A percentile compares a stretch with the other conserved stretches of the same genome.
Conservation (phyloP, 208 protist species). For the Trypanosoma rangeli region DNA sequence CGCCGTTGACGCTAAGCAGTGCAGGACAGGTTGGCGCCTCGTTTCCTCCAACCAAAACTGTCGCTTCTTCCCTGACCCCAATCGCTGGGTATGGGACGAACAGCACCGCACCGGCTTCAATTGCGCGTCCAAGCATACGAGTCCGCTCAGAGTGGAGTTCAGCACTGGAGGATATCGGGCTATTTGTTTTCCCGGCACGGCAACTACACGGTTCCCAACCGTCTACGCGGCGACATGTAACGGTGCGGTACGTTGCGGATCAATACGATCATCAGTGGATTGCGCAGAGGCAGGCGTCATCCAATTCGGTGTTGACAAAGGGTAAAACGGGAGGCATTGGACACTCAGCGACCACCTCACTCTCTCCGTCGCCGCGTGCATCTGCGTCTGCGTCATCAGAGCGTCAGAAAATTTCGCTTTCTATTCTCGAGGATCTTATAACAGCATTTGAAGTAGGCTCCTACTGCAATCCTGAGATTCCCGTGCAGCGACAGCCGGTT, state of each 20-base stretch:
- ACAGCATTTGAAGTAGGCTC: conserved; percentile 61
- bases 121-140: conserved; percentile 54
- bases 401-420: conserved; percentile 20
- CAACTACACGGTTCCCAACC: conserved; percentile 30
- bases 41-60: conserved; percentile 3
- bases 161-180: conserved; percentile 33
- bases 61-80: neutral
- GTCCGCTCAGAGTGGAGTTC: conserved; percentile 48
- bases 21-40: neutral
- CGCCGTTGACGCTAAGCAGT: neutral
- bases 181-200: conserved; percentile 35
- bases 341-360: conserved; percentile 10
- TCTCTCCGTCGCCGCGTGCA: conserved; percentile 17
- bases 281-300: conserved; percentile 30
- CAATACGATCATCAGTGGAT: conserved; percentile 65
- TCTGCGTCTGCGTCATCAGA: neutral
- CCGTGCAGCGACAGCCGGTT: conserved; percentile 41
- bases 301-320: conserved; percentile 24
- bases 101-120: conserved; percentile 47
- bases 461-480: conserved; percentile 42
- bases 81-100: conserved; percentile 19
- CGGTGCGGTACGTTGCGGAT: conserved; percentile 58
- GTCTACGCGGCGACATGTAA: conserved; percentile 14
- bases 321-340: conserved; percentile 50
- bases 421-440: conserved; percentile 60